Percentiles rank a stretch among this genome's conserved stretches.
phyloP scores from a whole-genome alignment of 257 asterid genomes.

The Scutellaria barbata region DNA sequence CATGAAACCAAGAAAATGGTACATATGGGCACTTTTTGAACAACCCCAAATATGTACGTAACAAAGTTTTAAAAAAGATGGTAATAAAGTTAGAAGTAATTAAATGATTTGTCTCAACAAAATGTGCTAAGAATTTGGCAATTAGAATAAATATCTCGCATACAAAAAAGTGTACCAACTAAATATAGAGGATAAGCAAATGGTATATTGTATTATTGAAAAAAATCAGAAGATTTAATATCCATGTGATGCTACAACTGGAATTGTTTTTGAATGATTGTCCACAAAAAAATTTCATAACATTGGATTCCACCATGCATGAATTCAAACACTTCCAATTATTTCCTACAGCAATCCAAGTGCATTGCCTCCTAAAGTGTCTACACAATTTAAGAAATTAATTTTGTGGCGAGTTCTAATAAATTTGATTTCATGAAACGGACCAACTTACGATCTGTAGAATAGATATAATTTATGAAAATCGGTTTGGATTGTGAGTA shows the following conservation, averaged over 20 bases:
- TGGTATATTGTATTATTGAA: conserved; percentile 15
- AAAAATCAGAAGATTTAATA: background rate
- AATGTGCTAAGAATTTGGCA: background rate
- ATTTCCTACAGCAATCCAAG: conserved; percentile 16
- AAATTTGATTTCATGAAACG: no score
- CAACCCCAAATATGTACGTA: background rate
- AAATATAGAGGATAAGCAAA: background rate
- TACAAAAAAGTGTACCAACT: background rate
- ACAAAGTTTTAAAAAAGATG: background rate
- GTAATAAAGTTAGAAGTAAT: background rate
- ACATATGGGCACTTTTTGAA: conserved; percentile 24
- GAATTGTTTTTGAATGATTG: conserved; percentile 31
- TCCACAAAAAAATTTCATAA: conserved; percentile 22
- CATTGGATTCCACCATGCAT: conserved; percentile 41
- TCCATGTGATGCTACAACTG: background rate
- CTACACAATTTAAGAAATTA: conserved; percentile 2
- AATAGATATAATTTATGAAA: no score
- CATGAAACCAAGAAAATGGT: conserved; percentile 31
- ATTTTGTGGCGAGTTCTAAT: no score
- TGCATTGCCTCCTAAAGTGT: conserved; percentile 39
- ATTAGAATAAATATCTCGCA: background rate
- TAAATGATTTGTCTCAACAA: conserved; percentile 7
- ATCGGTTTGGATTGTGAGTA: no score
- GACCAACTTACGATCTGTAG: no score
- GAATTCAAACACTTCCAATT: background rate